Base-by-base conservation (phyloP, 768 basidiomycete genomes). In the Dictyophora rubrovolvata region DNA sequence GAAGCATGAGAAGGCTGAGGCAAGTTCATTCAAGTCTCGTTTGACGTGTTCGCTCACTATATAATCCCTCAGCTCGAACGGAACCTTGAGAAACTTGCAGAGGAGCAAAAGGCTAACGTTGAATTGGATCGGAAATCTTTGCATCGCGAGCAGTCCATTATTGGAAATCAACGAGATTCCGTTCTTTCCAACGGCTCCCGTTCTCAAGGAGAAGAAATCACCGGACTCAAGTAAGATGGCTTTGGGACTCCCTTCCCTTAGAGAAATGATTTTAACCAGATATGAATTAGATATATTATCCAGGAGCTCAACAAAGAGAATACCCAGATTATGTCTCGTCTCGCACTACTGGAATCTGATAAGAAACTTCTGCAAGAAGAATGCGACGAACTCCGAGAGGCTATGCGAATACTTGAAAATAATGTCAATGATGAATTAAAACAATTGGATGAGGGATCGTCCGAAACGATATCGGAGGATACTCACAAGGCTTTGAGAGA, bases 291-390 rank as follows among this genome's bases (percentile, higher is more conserved):
- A 71, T 86, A 91, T 65, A 90, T 96, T 65, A 83, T 96, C 20
- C 86, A 90, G 67, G 88, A 93, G 64, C 75, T 96, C 46, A 88
- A 89, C 66, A 86, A 87, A 65, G 93, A 96, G 71, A 89, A 83
- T 64, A 67, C 81, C 2, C 72, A 77, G 22, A 68, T 79, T 1
- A 70, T 78, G 7, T 86, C 89, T 61, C 79, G 79, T 61, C 83
- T 82, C 68, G 84, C 86, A 65, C 68, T 85, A n/a, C 68, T 93
- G 48, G 83, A 85, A 68, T 80, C 85, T 11, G 90, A 92, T 72
- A 92, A 93, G 66, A 79, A 78, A 63, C 67, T 84, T n/a, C 65
- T 73, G 10, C 71, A 69, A 21, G 82, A 82, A 66, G 83, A 82
- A 65, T 77, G 66, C 36, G 63, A 65, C 14, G 57, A 59, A 18